Conservation (phyloP, 331 rosid genomes). For the Pyrus hybrid region DNA sequence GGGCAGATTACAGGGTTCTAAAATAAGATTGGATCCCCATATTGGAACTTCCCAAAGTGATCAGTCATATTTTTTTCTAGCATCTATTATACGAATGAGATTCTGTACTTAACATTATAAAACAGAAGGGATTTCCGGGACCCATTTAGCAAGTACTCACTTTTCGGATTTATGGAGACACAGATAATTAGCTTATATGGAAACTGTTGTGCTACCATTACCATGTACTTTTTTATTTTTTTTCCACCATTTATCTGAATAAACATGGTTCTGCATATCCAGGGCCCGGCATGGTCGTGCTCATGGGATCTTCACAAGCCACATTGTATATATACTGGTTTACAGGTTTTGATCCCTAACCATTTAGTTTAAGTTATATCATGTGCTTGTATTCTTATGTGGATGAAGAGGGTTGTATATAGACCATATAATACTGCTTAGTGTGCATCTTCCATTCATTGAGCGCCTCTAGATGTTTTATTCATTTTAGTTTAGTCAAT, state of each 20-base stretch:
- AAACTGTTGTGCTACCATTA: neutral
- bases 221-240: neutral
- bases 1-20: neutral
- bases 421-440: neutral
- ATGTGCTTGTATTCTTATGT: neutral
- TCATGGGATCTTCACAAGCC: slow-evolving; percentile 6
- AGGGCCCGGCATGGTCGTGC: slow-evolving; percentile 8
- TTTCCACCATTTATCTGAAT: neutral
- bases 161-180: neutral
- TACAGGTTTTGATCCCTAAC: slow-evolving; percentile 11
- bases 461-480: neutral
- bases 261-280: neutral
- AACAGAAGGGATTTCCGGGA: neutral
- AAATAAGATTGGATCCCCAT: neutral
- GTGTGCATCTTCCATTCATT: neutral
- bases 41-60: neutral
- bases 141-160: neutral
- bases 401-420: neutral
- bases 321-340: slow-evolving; percentile 3
- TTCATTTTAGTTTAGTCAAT: neutral
- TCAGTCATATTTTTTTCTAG: neutral
- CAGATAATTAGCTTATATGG: neutral
- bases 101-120: neutral
- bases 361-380: neutral
- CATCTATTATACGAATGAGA: neutral